These are phyloP conservation scores for Trichoderma atroviride DNA, from an alignment of 2,329 filamentous ascomycete species.

Conservation along the genomic window DNA sequence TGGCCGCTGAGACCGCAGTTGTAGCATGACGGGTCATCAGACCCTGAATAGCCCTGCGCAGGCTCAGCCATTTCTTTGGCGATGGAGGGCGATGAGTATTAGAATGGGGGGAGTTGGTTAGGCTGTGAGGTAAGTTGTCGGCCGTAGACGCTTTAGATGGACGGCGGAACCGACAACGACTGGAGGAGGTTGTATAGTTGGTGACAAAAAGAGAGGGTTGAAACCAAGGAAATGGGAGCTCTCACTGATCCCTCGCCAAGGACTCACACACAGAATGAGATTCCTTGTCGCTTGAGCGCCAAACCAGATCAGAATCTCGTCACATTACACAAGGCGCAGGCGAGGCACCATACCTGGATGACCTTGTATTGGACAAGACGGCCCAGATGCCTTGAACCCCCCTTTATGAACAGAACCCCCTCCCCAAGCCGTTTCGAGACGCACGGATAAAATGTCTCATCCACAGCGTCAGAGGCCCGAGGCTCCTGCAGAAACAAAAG, in stretches of 20 bases:
- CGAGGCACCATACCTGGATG: slow-evolving; percentile 17
- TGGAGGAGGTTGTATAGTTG: slow-evolving; percentile 10
- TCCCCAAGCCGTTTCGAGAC: slow-evolving; percentile 33
- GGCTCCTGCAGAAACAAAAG: slow-evolving; percentile 9
- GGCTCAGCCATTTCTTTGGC: slow-evolving; percentile 37
- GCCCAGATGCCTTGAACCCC: slow-evolving; percentile 14
- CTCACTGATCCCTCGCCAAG: slow-evolving; percentile 16
- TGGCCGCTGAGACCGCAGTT: slow-evolving; percentile 57
- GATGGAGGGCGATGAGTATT: background rate
- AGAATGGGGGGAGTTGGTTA: background rate
- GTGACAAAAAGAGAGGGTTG: slow-evolving; percentile 1
- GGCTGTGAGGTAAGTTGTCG: background rate
- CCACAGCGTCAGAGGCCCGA: slow-evolving; percentile 18
- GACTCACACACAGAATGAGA: background rate
- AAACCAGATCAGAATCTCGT: slow-evolving; percentile 19
- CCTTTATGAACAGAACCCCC: slow-evolving; percentile 29
- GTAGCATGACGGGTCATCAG: slow-evolving; percentile 51
- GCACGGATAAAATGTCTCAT: slow-evolving; percentile 30
- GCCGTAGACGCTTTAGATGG: background rate
- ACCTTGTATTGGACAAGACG: slow-evolving; percentile 25
- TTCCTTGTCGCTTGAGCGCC: slow-evolving; percentile 14
- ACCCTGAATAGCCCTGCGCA: slow-evolving; percentile 35
- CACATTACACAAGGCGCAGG: slow-evolving; percentile 17
- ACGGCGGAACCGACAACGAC: background rate
- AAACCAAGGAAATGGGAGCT: background rate